phyloP scores from a whole-genome alignment of 225 moss, liverwort and hornwort species.

The Sphagnum contortum region DNA sequence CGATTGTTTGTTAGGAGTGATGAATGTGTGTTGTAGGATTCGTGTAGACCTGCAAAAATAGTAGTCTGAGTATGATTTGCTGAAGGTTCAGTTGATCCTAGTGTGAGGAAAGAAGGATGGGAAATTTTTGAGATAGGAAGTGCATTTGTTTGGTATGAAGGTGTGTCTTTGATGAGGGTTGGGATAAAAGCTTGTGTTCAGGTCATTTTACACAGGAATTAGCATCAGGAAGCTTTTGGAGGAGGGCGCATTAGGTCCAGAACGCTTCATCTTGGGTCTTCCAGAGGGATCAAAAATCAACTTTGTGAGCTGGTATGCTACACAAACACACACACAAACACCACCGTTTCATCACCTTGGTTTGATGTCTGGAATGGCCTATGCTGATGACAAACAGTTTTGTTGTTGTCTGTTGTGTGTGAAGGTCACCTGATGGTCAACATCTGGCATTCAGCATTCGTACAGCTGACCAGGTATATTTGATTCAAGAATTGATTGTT shows the following conservation, averaged over 20 bases:
- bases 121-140: constrained; percentile 23
- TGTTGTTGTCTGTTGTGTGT: constrained; percentile 4
- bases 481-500: too few relatives aligned
- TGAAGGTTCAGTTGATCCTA: too few relatives aligned
- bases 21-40: too few relatives aligned
- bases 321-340: too few relatives aligned
- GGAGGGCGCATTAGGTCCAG: constrained; percentile 63
- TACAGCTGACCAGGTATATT: constrained; percentile 57
- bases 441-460: constrained; percentile 83
- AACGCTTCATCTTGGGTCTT: constrained; percentile 49
- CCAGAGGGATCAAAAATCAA: constrained; percentile 80
- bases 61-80: too few relatives aligned
- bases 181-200: constrained; percentile 62
- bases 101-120: neutral
- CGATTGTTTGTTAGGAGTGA: too few relatives aligned
- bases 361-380: too few relatives aligned
- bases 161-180: too few relatives aligned
- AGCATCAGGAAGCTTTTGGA: constrained; percentile 63
- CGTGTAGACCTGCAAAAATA: too few relatives aligned
- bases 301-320: constrained; percentile 74
- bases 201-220: constrained; percentile 96
- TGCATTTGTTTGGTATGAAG: constrained; percentile 38
- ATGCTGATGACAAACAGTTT: too few relatives aligned
- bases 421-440: constrained; percentile 94
- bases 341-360: too few relatives aligned